Percentiles rank a stretch among this genome's conserved stretches.
Evolutionary conservation across 495 filamentous ascomycete genomes (phyloP).

Genomic region (Neohortaea acidophila): DNA sequence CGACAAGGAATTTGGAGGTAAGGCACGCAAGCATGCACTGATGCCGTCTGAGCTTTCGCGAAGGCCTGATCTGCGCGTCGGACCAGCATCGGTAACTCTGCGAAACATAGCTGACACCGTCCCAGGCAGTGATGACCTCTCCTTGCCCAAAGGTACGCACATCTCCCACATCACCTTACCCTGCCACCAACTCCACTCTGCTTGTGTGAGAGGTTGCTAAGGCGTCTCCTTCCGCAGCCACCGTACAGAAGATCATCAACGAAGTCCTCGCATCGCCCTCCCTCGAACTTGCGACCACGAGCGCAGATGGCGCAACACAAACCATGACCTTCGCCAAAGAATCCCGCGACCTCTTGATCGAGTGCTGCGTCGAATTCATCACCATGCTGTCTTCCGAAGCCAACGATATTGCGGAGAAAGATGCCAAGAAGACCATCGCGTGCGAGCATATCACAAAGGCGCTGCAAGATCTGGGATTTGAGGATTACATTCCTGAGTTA

Average conservation of each 20-base stretch:
- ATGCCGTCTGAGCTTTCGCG: too few relatives aligned
- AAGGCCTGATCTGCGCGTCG: too few relatives aligned
- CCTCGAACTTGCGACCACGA: neutral
- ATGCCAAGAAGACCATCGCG: slow-evolving; percentile 96
- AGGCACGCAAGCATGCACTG: slow-evolving; percentile 12
- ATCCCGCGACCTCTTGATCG: slow-evolving; percentile 85
- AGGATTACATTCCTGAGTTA: slow-evolving; percentile 75
- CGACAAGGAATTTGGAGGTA: slow-evolving; percentile 62
- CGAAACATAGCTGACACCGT: neutral
- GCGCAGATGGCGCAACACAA: neutral
- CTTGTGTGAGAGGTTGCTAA: neutral
- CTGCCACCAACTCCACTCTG: slow-evolving; percentile 11
- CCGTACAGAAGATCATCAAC: slow-evolving; percentile 91
- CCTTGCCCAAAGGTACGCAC: slow-evolving; percentile 70
- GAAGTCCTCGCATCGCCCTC: slow-evolving; percentile 52
- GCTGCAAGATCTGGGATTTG: slow-evolving; percentile 74
- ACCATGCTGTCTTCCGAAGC: slow-evolving; percentile 93
- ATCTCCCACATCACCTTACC: slow-evolving; percentile 3
- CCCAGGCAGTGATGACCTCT: slow-evolving; percentile 76
- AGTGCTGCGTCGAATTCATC: slow-evolving; percentile 98
- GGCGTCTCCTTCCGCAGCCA: slow-evolving; percentile 40
- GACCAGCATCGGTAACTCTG: neutral
- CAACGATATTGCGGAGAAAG: slow-evolving; percentile 95
- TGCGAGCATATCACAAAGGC: slow-evolving; percentile 93
- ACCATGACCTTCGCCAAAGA: slow-evolving; percentile 74